Base-by-base conservation (phyloP, 441 rosid species). In the Populus trichocarpa region DNA sequence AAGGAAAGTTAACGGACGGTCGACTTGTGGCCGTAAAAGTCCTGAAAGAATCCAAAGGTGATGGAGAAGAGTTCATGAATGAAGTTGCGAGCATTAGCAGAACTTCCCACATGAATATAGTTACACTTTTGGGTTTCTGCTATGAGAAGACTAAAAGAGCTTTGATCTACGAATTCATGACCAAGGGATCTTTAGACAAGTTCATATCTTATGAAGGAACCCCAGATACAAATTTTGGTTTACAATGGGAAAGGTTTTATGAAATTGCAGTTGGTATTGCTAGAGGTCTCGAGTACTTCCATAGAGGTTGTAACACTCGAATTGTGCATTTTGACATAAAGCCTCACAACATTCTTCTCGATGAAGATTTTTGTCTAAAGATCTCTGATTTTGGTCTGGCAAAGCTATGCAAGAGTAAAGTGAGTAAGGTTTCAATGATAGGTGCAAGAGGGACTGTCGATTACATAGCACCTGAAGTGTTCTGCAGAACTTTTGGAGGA, bases 71-170 rank as follows among this genome's bases (percentile, higher is more conserved):
- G 36, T 73, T 73, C 26, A 63, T 73, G 2, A 73, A 73, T 35
- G 76, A 73, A 61, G 76, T 73, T 12, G 76, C 76, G 8, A 73
- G 69, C 25, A 61, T 63, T 12, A 73, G 23, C 23, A 73, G 69
- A 35, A 73, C 76, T 59, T 73, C 69, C 10, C 77, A 75, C 11
- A 65, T 75, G 14, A 75, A 75, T 8, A 28, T 75, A n/a, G 76
- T 63, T 32, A 11, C 53, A 22, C 59, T 73, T 23, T 61, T 59
- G 13, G 76, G 76, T 7, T 73, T 73, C 9, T 73, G 69, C 57
- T 73, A 33, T 22, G 53, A 71, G 11, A 46, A 36, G 74, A 46
- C 12, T 42, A 71, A 50, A 26, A 46, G 63, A 61, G 76, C 76
- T 63, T 73, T 73, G 69, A 33, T 73, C 8, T 73, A 61, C 1